Evolutionary conservation across 1,139 yeast species (phyloP).

Genomic region (Tardiomyces depauwii): DNA sequence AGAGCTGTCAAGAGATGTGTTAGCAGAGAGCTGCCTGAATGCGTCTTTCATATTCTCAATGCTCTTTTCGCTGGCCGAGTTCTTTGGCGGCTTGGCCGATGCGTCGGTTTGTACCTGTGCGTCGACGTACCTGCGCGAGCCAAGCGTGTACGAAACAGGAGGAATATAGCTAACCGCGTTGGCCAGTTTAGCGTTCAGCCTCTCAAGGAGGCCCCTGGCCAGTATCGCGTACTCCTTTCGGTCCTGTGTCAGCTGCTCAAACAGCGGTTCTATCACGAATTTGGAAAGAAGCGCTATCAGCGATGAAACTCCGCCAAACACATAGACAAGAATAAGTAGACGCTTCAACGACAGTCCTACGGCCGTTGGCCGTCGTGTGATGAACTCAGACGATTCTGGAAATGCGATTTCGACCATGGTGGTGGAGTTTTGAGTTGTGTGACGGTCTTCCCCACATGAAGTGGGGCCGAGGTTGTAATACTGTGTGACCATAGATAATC

Average conservation of each 20-base stretch:
- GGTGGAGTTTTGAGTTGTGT: not conserved
- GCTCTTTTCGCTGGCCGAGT: not conserved
- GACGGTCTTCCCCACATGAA: no score
- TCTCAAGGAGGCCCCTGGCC: conserved; percentile 13
- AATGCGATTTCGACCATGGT: conserved; percentile 8
- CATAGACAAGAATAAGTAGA: conserved; percentile 21
- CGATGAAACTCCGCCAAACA: conserved; percentile 26
- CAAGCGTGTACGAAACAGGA: conserved; percentile 9
- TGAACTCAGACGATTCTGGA: conserved; percentile 15
- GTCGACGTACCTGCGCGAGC: conserved; percentile 17
- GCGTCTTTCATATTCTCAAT: not conserved
- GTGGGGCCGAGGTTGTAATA: not conserved
- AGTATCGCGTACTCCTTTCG: conserved; percentile 21
- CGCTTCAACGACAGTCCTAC: conserved; percentile 10
- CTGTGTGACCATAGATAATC: not conserved
- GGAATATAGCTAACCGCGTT: conserved; percentile 14
- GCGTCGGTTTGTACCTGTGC: conserved; percentile 21
- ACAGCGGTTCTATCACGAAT: conserved; percentile 23
- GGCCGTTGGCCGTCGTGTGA: conserved; percentile 6
- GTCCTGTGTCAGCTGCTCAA: conserved; percentile 24
- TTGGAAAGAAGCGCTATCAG: conserved; percentile 22
- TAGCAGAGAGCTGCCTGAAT: not conserved
- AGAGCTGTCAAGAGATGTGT: not conserved
- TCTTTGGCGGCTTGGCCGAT: not conserved
- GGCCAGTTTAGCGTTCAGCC: conserved; percentile 13